A percentile compares a stretch with the other conserved stretches of the same genome.
These are phyloP conservation scores for Micromonas pusilla DNA, from an alignment of 139 green algal species.

Conservation along the genomic window DNA sequence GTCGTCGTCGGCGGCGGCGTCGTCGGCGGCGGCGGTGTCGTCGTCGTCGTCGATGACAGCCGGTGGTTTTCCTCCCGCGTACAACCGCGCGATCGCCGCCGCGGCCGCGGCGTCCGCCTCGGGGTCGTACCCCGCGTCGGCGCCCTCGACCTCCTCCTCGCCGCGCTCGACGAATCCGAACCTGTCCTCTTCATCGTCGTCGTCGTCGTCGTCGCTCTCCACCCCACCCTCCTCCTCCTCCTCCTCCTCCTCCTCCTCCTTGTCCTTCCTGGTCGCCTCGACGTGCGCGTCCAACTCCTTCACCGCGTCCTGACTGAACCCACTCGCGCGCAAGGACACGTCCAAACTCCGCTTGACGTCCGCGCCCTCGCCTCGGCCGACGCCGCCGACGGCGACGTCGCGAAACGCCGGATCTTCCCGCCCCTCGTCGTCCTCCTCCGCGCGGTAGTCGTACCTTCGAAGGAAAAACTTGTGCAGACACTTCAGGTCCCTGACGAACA, in stretches of 20 bases:
- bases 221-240: neutral
- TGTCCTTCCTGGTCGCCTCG: conserved; percentile 16
- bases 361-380: conserved; percentile 15
- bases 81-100: conserved; percentile 7
- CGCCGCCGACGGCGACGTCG: conserved; percentile 44
- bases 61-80: neutral
- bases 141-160: conserved; percentile 1
- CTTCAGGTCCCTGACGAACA: conserved; percentile 90
- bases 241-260: conserved; percentile 32
- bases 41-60: conserved; percentile 5
- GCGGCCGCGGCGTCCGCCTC: neutral
- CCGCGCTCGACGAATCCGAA: neutral
- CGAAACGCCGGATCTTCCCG: conserved; percentile 41
- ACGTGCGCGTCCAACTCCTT: conserved; percentile 28
- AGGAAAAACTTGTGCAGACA: conserved; percentile 64
- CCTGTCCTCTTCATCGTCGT: neutral
- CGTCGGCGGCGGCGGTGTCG: neutral
- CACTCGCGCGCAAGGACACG: conserved; percentile 21
- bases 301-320: conserved; percentile 35
- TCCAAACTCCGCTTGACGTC: neutral
- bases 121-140: neutral
- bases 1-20: conserved; percentile 18
- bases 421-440: conserved; percentile 45
- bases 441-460: conserved; percentile 41
- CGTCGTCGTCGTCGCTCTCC: conserved; percentile 17